phyloP scores from a whole-genome alignment of 1,284 basidiomycete species.

The Apiotrichum domesticum region DNA sequence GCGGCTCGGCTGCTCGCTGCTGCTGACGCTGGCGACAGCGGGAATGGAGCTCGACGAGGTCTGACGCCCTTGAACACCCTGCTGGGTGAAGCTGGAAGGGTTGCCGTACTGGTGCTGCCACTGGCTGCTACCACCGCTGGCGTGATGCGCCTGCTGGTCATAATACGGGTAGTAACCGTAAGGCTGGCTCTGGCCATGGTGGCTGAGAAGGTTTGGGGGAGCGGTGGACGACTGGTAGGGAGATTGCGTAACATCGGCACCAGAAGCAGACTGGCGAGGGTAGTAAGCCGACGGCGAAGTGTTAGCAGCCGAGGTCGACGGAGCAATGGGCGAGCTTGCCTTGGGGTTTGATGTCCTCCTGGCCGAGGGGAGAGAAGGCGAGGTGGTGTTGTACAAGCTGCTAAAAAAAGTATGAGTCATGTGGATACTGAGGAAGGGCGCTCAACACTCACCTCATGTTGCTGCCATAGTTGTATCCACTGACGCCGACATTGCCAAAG shows the following conservation, averaged over 20 bases:
- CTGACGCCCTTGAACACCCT: constrained; percentile 10
- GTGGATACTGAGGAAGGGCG: no score
- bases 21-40: constrained; percentile 4
- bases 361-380: constrained; percentile 22
- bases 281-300: constrained; percentile 31
- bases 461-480: constrained; percentile 16
- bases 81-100: constrained; percentile 5
- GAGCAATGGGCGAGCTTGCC: constrained; percentile 12
- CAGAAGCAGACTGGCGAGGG: constrained; percentile 7
- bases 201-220: not conserved
- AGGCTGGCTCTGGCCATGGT: constrained; percentile 7
- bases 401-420: not conserved
- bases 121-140: constrained; percentile 7
- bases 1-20: constrained; percentile 1
- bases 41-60: constrained; percentile 12
- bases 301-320: constrained; percentile 17
- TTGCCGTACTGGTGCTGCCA: constrained; percentile 13
- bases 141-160: constrained; percentile 10
- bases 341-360: constrained; percentile 29
- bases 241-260: constrained; percentile 12
- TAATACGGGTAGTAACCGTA: constrained; percentile 17
- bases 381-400: constrained; percentile 24
- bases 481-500: constrained; percentile 20
- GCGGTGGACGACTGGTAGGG: constrained; percentile 13
- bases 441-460: constrained; percentile 22